A percentile compares a stretch with the other conserved stretches of the same genome.
phyloP scores from a whole-genome alignment of 164 flowering plant genomes.

The Dillenia suffruticosa region DNA sequence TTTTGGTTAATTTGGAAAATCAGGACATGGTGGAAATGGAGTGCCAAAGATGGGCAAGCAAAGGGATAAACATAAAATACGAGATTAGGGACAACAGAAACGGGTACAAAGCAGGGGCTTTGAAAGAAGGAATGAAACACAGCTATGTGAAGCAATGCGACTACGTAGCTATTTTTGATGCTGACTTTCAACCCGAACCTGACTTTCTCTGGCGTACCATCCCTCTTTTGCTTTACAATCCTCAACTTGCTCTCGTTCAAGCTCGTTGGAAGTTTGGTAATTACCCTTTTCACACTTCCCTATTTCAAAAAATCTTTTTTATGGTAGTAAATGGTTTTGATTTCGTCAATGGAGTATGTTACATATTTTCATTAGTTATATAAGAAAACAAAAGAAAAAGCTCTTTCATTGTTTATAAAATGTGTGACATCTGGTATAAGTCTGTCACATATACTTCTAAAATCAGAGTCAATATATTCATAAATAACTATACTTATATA shows the following conservation, averaged over 20 bases:
- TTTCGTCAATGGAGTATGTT: too few species aligned
- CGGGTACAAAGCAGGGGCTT: slow-evolving; percentile 63
- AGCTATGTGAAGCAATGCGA: slow-evolving; percentile 60
- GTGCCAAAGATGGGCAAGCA: slow-evolving; percentile 84
- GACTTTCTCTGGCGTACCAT: slow-evolving; percentile 55
- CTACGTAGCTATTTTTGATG: slow-evolving; percentile 65
- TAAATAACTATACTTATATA: too few species aligned
- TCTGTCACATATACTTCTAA: too few species aligned
- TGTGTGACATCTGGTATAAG: too few species aligned
- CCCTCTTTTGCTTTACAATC: slow-evolving; percentile 58
- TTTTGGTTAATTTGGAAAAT: neutral
- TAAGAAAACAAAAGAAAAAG: too few species aligned
- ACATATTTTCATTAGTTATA: too few species aligned
- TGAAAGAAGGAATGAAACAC: slow-evolving; percentile 51
- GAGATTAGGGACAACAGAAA: slow-evolving; percentile 50
- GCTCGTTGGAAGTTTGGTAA: slow-evolving; percentile 60
- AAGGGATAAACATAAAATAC: slow-evolving; percentile 58
- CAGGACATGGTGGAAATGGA: slow-evolving; percentile 71
- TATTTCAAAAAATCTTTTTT: too few species aligned
- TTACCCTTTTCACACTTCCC: too few species aligned
- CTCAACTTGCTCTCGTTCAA: slow-evolving; percentile 54
- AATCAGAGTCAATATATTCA: too few species aligned
- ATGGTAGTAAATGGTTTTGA: too few species aligned
- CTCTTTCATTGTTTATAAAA: too few species aligned
- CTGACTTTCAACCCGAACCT: slow-evolving; percentile 71